These are phyloP conservation scores for Protomyces lactucae-debilis DNA, from an alignment of 1,139 yeast genomes.

Conservation along the genomic window DNA sequence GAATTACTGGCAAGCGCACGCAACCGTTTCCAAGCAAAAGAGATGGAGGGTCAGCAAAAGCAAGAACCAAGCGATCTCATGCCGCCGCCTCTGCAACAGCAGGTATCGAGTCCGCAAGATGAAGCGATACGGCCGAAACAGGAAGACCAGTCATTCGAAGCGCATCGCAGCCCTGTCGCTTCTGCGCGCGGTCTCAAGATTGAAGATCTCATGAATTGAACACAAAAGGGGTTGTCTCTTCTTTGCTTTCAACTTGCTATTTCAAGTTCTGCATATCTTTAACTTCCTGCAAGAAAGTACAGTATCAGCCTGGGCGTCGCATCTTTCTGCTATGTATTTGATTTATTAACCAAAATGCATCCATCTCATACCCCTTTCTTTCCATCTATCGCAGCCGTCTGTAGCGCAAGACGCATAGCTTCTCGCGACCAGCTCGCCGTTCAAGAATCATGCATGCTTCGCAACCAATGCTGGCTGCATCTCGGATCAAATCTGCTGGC, in stretches of 20 bases:
- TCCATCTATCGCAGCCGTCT: background rate
- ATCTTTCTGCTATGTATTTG: background rate
- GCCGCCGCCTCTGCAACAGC: background rate
- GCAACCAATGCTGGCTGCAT: conserved; percentile 5
- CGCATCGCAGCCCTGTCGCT: background rate
- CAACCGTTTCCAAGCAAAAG: conserved; percentile 29
- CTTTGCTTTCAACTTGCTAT: too few relatives aligned
- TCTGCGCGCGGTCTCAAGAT: background rate
- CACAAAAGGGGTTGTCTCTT: too few relatives aligned
- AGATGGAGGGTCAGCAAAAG: conserved; percentile 49
- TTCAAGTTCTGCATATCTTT: too few relatives aligned
- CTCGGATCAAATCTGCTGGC: conserved; percentile 16
- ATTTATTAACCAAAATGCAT: background rate
- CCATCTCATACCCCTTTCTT: background rate
- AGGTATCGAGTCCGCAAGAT: background rate
- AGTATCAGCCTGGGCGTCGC: background rate
- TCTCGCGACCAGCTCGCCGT: conserved; percentile 29
- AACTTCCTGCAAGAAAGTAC: background rate
- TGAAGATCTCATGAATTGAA: background rate
- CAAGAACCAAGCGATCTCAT: conserved; percentile 38
- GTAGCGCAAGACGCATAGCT: conserved; percentile 26
- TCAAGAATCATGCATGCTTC: conserved; percentile 11
- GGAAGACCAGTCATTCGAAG: background rate
- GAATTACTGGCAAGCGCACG: conserved; percentile 85
- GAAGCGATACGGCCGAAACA: background rate